phyloP scores from a whole-genome alignment of 1,284 basidiomycete genomes.

The Amylostereum chailletii region DNA sequence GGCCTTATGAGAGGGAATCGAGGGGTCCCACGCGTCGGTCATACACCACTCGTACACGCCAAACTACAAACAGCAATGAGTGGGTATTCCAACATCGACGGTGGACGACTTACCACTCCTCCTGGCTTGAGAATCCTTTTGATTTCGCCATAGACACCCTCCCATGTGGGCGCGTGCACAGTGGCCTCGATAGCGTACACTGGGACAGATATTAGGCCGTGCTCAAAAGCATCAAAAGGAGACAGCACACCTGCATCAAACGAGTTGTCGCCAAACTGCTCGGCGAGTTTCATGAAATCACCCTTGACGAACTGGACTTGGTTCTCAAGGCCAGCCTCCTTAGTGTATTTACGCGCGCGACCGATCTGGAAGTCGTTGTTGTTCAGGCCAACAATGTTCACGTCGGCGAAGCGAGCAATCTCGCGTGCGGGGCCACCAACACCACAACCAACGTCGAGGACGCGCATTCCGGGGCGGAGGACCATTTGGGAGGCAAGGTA shows the following conservation, averaged over 20 bases:
- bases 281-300: conserved; percentile 93
- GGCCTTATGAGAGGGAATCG: conserved; percentile 82
- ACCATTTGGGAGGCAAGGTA: conserved; percentile 86
- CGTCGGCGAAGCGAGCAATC: conserved; percentile 89
- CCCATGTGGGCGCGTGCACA: conserved; percentile 91
- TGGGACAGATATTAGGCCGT: conserved; percentile 17
- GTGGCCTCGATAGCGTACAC: conserved; percentile 99
- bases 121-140: conserved; percentile 94
- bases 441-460: conserved; percentile 97
- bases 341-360: conserved; percentile 81
- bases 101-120: conserved; percentile 64
- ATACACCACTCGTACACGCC: conserved; percentile 99
- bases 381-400: conserved; percentile 84
- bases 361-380: conserved; percentile 96
- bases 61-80: conserved; percentile 44
- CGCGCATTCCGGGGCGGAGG: conserved; percentile 84
- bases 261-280: conserved; percentile 88
- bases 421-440: conserved; percentile 96
- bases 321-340: conserved; percentile 66
- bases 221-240: not conserved
- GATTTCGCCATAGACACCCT: conserved; percentile 94
- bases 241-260: conserved; percentile 81
- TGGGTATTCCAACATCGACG: not conserved
- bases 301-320: conserved; percentile 83
- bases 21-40: conserved; percentile 91